Evolutionary conservation across 208 protist genomes (phyloP).

Genomic region (Trypanosoma boissoni): DNA sequence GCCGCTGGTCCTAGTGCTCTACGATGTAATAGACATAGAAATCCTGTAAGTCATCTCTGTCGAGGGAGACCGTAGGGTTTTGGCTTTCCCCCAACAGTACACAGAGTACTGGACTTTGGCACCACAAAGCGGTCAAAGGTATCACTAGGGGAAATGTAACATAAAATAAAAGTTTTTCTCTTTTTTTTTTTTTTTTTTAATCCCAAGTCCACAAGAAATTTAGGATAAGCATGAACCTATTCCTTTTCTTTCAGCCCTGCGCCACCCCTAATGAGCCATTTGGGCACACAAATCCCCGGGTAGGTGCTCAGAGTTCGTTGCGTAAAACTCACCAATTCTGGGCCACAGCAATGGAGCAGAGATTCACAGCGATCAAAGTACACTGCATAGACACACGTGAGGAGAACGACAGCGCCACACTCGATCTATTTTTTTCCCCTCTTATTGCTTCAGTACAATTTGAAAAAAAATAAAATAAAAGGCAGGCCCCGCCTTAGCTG

Average conservation of each 20-base stretch:
- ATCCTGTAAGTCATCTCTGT: too few relatives aligned
- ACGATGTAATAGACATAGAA: too few relatives aligned
- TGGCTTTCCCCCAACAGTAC: too few relatives aligned
- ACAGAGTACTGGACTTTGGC: too few relatives aligned
- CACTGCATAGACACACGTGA: constrained; percentile 78
- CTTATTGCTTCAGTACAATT: too few relatives aligned
- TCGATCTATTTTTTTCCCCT: constrained; percentile 35
- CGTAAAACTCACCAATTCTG: constrained; percentile 57
- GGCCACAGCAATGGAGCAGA: constrained; percentile 57
- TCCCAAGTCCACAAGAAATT: constrained; percentile 91
- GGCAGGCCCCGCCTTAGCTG: constrained; percentile 29
- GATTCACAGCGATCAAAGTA: constrained; percentile 32
- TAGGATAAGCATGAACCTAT: constrained; percentile 90
- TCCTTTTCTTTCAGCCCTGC: constrained; percentile 61
- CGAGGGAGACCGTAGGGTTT: too few relatives aligned
- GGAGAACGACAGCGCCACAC: constrained; percentile 72
- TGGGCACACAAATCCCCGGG: constrained; percentile 84
- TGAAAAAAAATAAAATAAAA: too few relatives aligned
- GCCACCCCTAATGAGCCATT: constrained; percentile 54
- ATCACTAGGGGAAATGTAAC: too few relatives aligned
- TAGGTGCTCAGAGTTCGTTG: constrained; percentile 85
- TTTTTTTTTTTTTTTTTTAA: too few relatives aligned
- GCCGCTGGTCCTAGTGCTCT: too few relatives aligned
- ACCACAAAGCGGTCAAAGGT: too few relatives aligned
- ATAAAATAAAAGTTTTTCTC: too few relatives aligned